Evolutionary conservation across 768 basidiomycete species (phyloP).

Genomic region (Tylopilus rubrobrunneus): DNA sequence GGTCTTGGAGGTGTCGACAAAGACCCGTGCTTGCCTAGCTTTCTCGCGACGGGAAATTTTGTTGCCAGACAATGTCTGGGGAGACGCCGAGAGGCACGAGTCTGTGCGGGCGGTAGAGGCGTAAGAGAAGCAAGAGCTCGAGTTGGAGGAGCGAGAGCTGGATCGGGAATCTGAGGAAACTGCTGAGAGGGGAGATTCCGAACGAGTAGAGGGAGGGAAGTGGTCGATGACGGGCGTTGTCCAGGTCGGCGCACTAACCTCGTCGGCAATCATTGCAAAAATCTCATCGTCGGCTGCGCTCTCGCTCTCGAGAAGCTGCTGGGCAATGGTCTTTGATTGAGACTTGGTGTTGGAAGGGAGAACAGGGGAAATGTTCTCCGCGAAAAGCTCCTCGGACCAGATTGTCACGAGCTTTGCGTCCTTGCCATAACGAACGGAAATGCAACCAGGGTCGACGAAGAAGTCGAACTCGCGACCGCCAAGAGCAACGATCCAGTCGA

Average conservation of each 20-base stretch:
- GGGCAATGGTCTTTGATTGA: slow-evolving; percentile 62
- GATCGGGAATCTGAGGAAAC: slow-evolving; percentile 50
- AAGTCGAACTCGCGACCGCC: slow-evolving; percentile 73
- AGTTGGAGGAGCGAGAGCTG: slow-evolving; percentile 64
- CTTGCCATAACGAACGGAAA: slow-evolving; percentile 59
- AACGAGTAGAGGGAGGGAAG: slow-evolving; percentile 52
- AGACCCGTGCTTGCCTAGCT: slow-evolving; percentile 66
- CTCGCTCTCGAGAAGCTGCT: slow-evolving; percentile 71
- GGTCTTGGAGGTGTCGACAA: slow-evolving; percentile 68
- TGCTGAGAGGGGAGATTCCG: slow-evolving; percentile 56
- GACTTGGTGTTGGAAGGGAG: slow-evolving; percentile 17
- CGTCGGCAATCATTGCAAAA: slow-evolving; percentile 71
- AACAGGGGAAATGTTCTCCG: slow-evolving; percentile 21
- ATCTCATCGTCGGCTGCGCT: slow-evolving; percentile 67
- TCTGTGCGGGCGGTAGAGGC: slow-evolving; percentile 54
- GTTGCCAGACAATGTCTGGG: slow-evolving; percentile 40
- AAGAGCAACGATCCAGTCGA: slow-evolving; percentile 70
- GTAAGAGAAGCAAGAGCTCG: slow-evolving; percentile 70
- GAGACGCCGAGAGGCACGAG: slow-evolving; percentile 40
- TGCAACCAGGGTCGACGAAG: slow-evolving; percentile 76
- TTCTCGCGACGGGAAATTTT: slow-evolving; percentile 68
- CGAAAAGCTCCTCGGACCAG: slow-evolving; percentile 58
- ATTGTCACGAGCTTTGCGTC: slow-evolving; percentile 51
- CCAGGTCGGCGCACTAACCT: slow-evolving; percentile 67
- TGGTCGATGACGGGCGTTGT: slow-evolving; percentile 57